phyloP scores from a whole-genome alignment of 257 asterid species.

The Leonotis leonurus region DNA sequence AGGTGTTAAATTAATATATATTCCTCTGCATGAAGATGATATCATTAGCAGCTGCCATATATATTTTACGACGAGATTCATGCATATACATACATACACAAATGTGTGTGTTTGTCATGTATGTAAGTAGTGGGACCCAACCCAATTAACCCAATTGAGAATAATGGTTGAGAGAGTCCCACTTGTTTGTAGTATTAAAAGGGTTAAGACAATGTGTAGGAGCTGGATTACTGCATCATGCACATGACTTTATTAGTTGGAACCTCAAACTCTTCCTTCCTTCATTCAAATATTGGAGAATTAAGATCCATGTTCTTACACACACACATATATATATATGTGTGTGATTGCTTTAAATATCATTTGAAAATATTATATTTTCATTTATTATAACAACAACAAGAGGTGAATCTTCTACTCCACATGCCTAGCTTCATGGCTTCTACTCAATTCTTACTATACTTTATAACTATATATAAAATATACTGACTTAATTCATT shows the following conservation, averaged over 20 bases:
- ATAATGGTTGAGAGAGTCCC: constrained; percentile 26
- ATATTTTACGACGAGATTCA: too few species aligned
- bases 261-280: constrained; percentile 17
- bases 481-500: too few species aligned
- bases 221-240: constrained; percentile 29
- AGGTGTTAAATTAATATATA: too few species aligned
- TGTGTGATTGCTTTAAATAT: too few species aligned
- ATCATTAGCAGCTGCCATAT: too few species aligned
- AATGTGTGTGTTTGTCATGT: too few species aligned
- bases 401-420: constrained; percentile 44
- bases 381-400: constrained; percentile 10
- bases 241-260: constrained; percentile 65
- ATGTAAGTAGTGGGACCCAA: too few species aligned
- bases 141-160: too few species aligned
- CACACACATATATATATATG: too few species aligned
- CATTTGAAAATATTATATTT: not conserved
- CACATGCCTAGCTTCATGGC: constrained; percentile 48
- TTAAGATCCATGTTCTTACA: constrained; percentile 69
- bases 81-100: too few species aligned
- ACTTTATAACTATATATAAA: too few species aligned
- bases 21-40: too few species aligned
- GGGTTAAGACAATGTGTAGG: constrained; percentile 26
- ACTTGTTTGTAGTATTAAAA: constrained; percentile 9
- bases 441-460: constrained; percentile 22
- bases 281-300: constrained; percentile 43